Base-by-base conservation (phyloP, 345 rosid genomes). In the Euclidium syriacum region DNA sequence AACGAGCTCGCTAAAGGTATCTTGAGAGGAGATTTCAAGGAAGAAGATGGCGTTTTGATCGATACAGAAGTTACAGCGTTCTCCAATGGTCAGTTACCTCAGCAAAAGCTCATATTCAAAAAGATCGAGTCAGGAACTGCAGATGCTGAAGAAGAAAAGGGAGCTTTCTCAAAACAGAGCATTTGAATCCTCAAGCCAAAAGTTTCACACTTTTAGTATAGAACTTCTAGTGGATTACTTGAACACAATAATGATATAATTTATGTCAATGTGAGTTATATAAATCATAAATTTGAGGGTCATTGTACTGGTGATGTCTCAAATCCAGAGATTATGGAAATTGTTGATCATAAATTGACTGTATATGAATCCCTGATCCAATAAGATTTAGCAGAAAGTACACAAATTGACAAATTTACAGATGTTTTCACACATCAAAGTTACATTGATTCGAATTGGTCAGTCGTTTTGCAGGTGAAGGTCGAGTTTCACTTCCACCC, bases 1-100 rank as follows among this genome's bases (percentile, higher is more conserved):
- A 95, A 95, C 42, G 96, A 95, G 67, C 89, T 90, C 2, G 99
- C 99, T 7, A 95, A 85, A 76, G 98, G 99, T 33, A 95, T 95
- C 59, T 68, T 95, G 61, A 81, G 95, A 70, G 95, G 98, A 7
- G 95, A 90, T 46, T 85, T 85, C 62, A 90, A 80, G 75, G 99
- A 90, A 9, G 98, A 90, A 52, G 98, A 95, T 49, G 52, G 68
- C 1, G 32, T 95, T 8, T 20, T 74, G 46, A 63, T 88, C 11
- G 99, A 90, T 73, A 86, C 98, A 0, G 95, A 88, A 71, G 79
- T 84, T 6, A 76, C 79, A 14, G 86, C 92, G 0, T 80, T 83
- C 56, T 65, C 88, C 27, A 85, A 83, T 29, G 96, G 95, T 12
- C 90, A 83, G 44, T 83, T 83, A 17, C 96, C 98, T 46, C 96